Base-by-base conservation (phyloP, 805 yeast species). In the Saturnispora gosingensis region DNA sequence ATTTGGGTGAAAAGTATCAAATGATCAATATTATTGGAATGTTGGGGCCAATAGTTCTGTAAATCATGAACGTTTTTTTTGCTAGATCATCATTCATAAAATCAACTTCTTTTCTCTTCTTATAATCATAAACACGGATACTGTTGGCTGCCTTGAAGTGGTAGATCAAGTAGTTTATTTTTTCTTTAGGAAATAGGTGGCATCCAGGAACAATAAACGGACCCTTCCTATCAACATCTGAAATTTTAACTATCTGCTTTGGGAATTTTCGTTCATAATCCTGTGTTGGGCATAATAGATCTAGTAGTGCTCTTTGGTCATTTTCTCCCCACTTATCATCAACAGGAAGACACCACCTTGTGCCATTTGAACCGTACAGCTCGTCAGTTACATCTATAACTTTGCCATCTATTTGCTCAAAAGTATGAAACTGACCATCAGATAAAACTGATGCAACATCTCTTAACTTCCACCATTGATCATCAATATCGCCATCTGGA, bases 361-460 rank as follows among this genome's bases (percentile, higher is more conserved):
- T 16, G 10, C 72, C 71, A 15, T 59, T 49, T 1, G 56, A 46
- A 5, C 78, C 76, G 54, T 72, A 76, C 9, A 74, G 50, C 3
- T 55, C 40, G 34, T 75, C 77, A 0, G 75, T 73, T 5, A 56
- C 51, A 40, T 64, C 61, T 2, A 36, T 25, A 15, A 54, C 24
- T 4, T 47, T 36, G 3, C 46, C 38, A n/a, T 48, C 51, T 3
- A 16, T 22, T 20, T 11, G 7, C 3, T 45, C 48, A 44, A 51
- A 56, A 4, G 56, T 48, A 11, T 40, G 34, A 15, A 48, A 50
- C 10, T 22, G 22, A 10, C 54, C 58, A 18, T 54, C 56, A 7
- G 24, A 22, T 9, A 60, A 30, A 16, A 27, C 16, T 10, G 22
- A 9, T 3, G 50, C 57, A 6, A 54, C 43, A 34, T 54, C 58